These are phyloP conservation scores for Cyberlindnera suaveolens DNA, from an alignment of 805 yeast species.

Conservation along the genomic window DNA sequence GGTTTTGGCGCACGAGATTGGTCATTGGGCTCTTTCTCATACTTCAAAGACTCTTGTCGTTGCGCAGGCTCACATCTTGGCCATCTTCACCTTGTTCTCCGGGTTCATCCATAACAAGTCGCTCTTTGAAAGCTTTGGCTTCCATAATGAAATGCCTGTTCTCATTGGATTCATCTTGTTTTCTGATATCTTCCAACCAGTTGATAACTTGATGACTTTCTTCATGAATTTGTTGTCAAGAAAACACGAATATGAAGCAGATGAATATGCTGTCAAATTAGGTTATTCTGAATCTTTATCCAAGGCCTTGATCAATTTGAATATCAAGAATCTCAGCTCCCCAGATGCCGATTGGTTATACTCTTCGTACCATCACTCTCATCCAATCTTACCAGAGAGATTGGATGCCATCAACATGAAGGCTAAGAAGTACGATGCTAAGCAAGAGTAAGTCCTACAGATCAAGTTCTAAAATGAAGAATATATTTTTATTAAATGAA, in stretches of 20 bases:
- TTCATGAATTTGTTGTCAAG: slow-evolving; percentile 67
- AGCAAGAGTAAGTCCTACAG: slow-evolving; percentile 11
- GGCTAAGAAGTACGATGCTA: slow-evolving; percentile 9
- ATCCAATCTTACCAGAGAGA: slow-evolving; percentile 90
- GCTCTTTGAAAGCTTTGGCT: slow-evolving; percentile 75
- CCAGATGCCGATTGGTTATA: slow-evolving; percentile 86
- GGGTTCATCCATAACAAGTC: slow-evolving; percentile 76
- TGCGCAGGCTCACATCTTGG: slow-evolving; percentile 57
- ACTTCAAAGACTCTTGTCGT: slow-evolving; percentile 68
- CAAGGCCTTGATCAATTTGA: slow-evolving; percentile 65
- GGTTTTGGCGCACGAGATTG: slow-evolving; percentile 96
- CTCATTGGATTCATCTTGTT: slow-evolving; percentile 79
- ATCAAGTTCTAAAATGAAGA: background rate
- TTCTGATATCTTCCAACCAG: slow-evolving; percentile 70
- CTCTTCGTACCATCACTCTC: slow-evolving; percentile 84
- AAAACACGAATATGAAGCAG: slow-evolving; percentile 91
- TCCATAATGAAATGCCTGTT: slow-evolving; percentile 57
- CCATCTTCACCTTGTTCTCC: slow-evolving; percentile 67
- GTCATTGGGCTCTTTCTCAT: slow-evolving; percentile 94
- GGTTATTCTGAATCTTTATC: slow-evolving; percentile 69
- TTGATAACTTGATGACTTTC: slow-evolving; percentile 64
- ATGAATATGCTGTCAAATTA: slow-evolving; percentile 68
- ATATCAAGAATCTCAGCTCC: slow-evolving; percentile 76
- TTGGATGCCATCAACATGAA: slow-evolving; percentile 57
- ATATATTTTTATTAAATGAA: background rate